A percentile compares a stretch with the other conserved stretches of the same genome.
phyloP scores from a whole-genome alignment of 2,329 filamentous ascomycete species.

The Sporothrix phasma region DNA sequence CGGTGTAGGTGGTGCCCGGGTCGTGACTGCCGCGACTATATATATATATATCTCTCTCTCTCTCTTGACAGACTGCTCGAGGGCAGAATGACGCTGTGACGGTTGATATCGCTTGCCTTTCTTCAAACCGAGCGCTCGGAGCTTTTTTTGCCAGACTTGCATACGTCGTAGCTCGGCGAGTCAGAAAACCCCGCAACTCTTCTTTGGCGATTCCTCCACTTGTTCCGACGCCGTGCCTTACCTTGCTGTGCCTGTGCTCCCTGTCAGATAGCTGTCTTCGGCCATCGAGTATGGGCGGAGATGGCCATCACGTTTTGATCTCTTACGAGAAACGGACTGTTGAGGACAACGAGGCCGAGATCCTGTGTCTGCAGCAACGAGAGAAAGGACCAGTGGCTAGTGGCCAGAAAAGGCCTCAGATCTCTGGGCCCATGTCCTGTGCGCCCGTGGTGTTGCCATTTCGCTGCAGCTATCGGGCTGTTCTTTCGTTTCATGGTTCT shows the following conservation, averaged over 20 bases:
- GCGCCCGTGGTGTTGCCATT: not conserved
- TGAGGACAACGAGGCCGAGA: not conserved
- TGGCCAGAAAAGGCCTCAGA: too few relatives aligned
- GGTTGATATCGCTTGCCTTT: not conserved
- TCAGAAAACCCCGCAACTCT: too few relatives aligned
- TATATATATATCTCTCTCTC: too few relatives aligned
- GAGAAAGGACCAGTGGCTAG: too few relatives aligned
- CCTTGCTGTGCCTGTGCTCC: not conserved
- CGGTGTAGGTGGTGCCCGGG: not conserved
- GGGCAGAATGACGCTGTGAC: not conserved
- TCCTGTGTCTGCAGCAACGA: not conserved
- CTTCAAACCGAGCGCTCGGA: too few relatives aligned
- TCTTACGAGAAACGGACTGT: not conserved
- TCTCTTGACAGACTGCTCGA: not conserved
- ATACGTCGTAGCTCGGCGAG: too few relatives aligned
- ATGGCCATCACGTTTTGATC: not conserved
- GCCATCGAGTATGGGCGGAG: not conserved
- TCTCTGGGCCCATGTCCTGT: not conserved
- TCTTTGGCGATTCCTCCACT: slow-evolving; percentile 3
- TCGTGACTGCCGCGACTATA: not conserved
- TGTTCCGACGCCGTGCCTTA: too few relatives aligned
- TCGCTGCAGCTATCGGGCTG: not conserved
- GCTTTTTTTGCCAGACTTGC: too few relatives aligned
- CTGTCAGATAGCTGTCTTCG: not conserved
- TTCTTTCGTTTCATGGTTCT: not conserved